Base-by-base conservation (phyloP, 2,329 filamentous ascomycete species). In the Neurospora sp. region DNA sequence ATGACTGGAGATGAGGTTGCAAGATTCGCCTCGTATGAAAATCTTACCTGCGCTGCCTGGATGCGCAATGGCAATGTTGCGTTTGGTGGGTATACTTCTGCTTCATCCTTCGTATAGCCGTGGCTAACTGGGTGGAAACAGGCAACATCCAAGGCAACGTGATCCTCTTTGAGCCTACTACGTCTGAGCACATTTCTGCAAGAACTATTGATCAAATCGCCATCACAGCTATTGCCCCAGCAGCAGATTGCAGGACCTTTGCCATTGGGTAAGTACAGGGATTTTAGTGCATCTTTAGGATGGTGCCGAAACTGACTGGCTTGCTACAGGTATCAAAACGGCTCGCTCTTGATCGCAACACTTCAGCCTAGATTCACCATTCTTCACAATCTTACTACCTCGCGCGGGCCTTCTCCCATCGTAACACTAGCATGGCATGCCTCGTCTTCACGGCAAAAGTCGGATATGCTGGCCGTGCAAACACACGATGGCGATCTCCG, bases 61-160 rank as follows among this genome's bases (percentile, higher is more conserved):
- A 97, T 99, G 94, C 88, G 91, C 66, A 97, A 97, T 81, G 96
- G 96, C 69, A 97, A 97, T 81, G 90, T 99, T 74, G 95, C 93
- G 43, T 98, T 98, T 84, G 96, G 95, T 97, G 85, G 80, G 89
- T 77, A 69, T 66, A 68, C 75, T 71, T 43, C 33, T 42, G 66
- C 62, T 42, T 23, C 70, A 17, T 70, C 28, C 69, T 73, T 68
- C 72, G 15, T 39, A 70, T 73, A 70, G 74, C 69, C 42, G 46
- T 70, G 33, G 66, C 72, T 76, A 68, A 77, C 74, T 76, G 74
- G 75, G 76, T 75, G 67, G 76, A 76, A 70, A 6, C 52, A 98
- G 95, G 96, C 70, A 97, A 97, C 78, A 87, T 90, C 8, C 93
- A 97, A 79, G 96, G 96, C 75, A 96, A 93, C 77, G 90, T 99